Percentiles rank a stretch among this genome's conserved stretches.
phyloP scores from a whole-genome alignment of 345 rosid species.

The Camelina laxa region DNA sequence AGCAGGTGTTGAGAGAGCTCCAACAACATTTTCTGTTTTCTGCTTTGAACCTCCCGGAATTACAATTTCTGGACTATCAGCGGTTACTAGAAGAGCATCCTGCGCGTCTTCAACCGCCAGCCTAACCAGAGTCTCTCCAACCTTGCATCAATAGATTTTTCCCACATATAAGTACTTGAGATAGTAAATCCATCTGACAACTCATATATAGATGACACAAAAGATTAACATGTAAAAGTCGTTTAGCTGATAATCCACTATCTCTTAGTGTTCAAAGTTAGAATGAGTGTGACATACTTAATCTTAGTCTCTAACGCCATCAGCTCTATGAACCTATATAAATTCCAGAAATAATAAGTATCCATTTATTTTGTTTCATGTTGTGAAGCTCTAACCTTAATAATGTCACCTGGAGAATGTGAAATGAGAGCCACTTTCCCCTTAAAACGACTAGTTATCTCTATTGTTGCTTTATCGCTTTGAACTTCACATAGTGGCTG shows the following conservation, averaged over 20 bases:
- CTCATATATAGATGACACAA: not conserved
- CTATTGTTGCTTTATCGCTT: slow-evolving; percentile 96
- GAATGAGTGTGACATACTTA: not conserved
- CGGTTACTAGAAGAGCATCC: slow-evolving; percentile 37
- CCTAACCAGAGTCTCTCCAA: slow-evolving; percentile 89
- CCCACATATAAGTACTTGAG: not conserved
- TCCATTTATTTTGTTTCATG: not conserved
- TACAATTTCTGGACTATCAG: slow-evolving; percentile 34
- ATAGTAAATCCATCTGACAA: not conserved
- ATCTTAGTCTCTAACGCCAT: not conserved
- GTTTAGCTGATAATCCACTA: not conserved
- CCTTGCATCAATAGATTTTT: slow-evolving; percentile 50
- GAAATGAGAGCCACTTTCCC: slow-evolving; percentile 71
- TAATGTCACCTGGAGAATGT: slow-evolving; percentile 77
- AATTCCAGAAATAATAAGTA: not conserved
- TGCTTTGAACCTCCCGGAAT: slow-evolving; percentile 38
- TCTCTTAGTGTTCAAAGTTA: not conserved
- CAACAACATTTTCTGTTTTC: slow-evolving; percentile 46
- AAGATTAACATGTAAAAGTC: not conserved
- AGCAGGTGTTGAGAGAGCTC: slow-evolving; percentile 74
- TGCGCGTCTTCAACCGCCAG: slow-evolving; percentile 57
- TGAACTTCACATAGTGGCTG: slow-evolving; percentile 98
- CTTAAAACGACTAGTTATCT: slow-evolving; percentile 90
- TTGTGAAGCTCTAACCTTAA: slow-evolving; percentile 61
- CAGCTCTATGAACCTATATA: slow-evolving; percentile 20